A percentile compares a stretch with the other conserved stretches of the same genome.
These are phyloP conservation scores for Leccinum boreale DNA, from an alignment of 768 basidiomycete species.

Conservation along the genomic window DNA sequence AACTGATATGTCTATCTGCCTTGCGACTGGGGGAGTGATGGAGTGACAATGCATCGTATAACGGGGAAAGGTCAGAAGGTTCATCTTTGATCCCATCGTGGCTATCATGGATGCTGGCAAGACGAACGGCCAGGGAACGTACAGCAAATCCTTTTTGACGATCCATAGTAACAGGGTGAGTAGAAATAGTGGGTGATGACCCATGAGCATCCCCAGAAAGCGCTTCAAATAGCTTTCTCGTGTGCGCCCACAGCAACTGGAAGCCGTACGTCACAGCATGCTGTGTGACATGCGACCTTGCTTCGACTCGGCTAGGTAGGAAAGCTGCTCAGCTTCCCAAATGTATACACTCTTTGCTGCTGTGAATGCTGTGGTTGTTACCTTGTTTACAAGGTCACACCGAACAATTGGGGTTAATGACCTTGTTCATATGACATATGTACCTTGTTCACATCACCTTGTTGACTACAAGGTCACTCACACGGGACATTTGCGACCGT, in stretches of 20 bases:
- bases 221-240: not conserved
- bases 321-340: not conserved
- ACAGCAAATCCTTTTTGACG: too few relatives aligned
- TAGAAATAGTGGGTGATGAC: not conserved
- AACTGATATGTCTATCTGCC: not conserved
- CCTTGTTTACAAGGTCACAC: too few relatives aligned
- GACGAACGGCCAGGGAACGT: too few relatives aligned
- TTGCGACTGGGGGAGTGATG: not conserved
- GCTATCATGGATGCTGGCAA: not conserved
- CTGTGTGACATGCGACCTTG: too few relatives aligned
- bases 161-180: not conserved
- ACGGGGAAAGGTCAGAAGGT: slow-evolving; percentile 11
- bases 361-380: not conserved
- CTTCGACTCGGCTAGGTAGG: not conserved
- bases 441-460: too few relatives aligned
- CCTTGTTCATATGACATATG: too few relatives aligned
- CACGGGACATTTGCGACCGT: too few relatives aligned
- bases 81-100: not conserved
- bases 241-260: not conserved
- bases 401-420: too few relatives aligned
- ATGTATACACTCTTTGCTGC: not conserved
- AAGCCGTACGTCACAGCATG: too few relatives aligned
- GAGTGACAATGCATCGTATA: slow-evolving; percentile 11
- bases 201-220: not conserved
- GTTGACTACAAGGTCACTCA: too few relatives aligned